These are phyloP conservation scores for Musa troglodytarum DNA, from an alignment of 176 grass and related monocot species.

Conservation along the genomic window DNA sequence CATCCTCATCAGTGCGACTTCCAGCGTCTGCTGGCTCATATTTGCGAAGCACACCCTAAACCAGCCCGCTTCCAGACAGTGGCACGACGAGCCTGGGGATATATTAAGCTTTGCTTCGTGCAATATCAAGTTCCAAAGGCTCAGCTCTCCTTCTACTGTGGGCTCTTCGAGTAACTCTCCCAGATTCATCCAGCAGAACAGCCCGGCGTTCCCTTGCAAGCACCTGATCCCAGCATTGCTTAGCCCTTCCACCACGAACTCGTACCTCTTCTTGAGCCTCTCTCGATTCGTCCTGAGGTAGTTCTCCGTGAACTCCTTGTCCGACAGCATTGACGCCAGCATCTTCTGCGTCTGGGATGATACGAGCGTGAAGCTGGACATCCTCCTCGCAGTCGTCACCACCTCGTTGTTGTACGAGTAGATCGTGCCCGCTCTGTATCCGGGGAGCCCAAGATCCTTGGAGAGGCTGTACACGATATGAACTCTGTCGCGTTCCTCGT, in stretches of 20 bases:
- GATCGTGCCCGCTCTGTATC: conserved; percentile 61
- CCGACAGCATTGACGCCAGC: conserved; percentile 58
- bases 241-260: conserved; percentile 41
- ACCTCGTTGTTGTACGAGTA: conserved; percentile 85
- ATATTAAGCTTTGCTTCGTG: conserved; percentile 59
- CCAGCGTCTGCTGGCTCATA: conserved; percentile 64
- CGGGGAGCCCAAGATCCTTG: conserved; percentile 75
- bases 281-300: conserved; percentile 64
- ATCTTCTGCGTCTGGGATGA: conserved; percentile 85
- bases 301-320: conserved; percentile 36
- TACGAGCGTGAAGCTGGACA: conserved; percentile 92
- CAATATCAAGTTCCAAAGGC: conserved; percentile 55
- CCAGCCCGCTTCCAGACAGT: conserved; percentile 75
- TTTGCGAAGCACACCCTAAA: conserved; percentile 96
- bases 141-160: conserved; percentile 41
- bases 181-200: conserved; percentile 93
- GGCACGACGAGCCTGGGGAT: conserved; percentile 82
- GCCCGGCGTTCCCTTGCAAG: conserved; percentile 55
- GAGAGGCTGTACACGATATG: conserved; percentile 95
- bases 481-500: conserved; percentile 27
- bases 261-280: conserved; percentile 49
- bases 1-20: conserved; percentile 60
- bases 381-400: conserved; percentile 65
- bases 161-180: conserved; percentile 32
- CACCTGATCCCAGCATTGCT: conserved; percentile 49